phyloP scores from a whole-genome alignment of 2,329 filamentous ascomycete species.

The Acrodontium crateriforme region DNA sequence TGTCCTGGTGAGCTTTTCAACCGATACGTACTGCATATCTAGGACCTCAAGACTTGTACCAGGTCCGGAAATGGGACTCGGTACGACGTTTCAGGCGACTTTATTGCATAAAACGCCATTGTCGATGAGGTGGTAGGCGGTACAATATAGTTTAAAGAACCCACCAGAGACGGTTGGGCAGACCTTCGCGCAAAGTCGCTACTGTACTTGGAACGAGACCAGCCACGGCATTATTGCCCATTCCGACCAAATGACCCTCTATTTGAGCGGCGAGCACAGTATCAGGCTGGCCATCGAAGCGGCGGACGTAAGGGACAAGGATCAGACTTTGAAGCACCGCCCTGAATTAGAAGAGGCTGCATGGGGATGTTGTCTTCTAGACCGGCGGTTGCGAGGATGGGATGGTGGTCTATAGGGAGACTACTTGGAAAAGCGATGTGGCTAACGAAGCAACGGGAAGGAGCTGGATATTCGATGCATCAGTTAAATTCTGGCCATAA shows the following conservation, averaged over 20 bases:
- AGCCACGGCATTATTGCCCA: conserved; percentile 8
- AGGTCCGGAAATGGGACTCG: conserved; percentile 13
- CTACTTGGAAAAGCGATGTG: conserved; percentile 9
- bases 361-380: conserved; percentile 11
- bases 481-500: conserved; percentile 4
- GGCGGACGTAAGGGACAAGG: conserved; percentile 9
- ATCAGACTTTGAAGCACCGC: conserved; percentile 4
- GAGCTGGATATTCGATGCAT: conserved; percentile 6
- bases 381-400: conserved; percentile 7
- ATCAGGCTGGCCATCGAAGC: conserved; percentile 2
- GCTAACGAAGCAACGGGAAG: conserved; percentile 8
- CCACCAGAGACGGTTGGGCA: conserved; percentile 9
- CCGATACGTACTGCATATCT: conserved; percentile 8
- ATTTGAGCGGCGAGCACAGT: conserved; percentile 7
- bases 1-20: conserved; percentile 2
- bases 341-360: conserved; percentile 12
- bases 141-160: conserved; percentile 7
- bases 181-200: conserved; percentile 9
- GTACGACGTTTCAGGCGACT: conserved; percentile 9
- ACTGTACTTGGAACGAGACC: conserved; percentile 12
- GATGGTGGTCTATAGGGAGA: conserved; percentile 10
- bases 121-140: conserved; percentile 8
- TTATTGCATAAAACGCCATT: conserved; percentile 5
- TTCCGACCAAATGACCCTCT: conserved; percentile 9
- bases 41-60: conserved; percentile 11